Conservation (phyloP, 345 rosid genomes). For the Bruguiera gymnorhiza region DNA sequence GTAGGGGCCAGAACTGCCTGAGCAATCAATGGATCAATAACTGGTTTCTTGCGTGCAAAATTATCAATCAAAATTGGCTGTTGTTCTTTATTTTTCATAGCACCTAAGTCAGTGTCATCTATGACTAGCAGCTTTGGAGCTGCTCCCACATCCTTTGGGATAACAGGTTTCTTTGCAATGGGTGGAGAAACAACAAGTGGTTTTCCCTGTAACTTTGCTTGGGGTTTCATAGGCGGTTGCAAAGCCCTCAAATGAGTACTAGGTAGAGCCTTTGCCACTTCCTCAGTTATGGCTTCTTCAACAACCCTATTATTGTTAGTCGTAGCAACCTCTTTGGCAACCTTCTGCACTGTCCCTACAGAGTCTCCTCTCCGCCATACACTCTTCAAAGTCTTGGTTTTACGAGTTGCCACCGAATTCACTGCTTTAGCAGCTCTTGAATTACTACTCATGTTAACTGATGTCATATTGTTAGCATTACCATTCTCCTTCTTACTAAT, state of each 20-base stretch:
- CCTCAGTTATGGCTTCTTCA: constrained; percentile 26
- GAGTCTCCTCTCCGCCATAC: constrained; percentile 96
- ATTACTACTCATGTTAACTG: constrained; percentile 30
- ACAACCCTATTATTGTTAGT: constrained; percentile 24
- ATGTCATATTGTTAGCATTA: constrained; percentile 28
- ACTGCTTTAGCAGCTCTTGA: constrained; percentile 27
- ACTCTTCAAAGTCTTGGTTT: constrained; percentile 71
- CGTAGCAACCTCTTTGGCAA: constrained; percentile 58
- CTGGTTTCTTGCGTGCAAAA: constrained; percentile 74
- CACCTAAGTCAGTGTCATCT: constrained; percentile 38
- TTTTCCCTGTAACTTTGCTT: constrained; percentile 66
- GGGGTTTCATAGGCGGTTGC: constrained; percentile 60
- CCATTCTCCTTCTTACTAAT: constrained; percentile 30
- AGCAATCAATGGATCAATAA: constrained; percentile 62
- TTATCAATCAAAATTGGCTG: constrained; percentile 92
- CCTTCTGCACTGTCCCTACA: constrained; percentile 53
- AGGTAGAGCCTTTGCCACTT: constrained; percentile 31
- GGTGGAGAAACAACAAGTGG: constrained; percentile 67
- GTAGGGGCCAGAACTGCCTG: constrained; percentile 73
- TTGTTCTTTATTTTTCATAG: constrained; percentile 54
- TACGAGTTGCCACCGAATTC: constrained; percentile 33
- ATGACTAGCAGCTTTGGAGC: constrained; percentile 37
- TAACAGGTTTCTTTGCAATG: constrained; percentile 51
- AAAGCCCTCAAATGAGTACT: constrained; percentile 37
- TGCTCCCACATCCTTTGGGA: constrained; percentile 80